Conservation (phyloP, 495 filamentous ascomycete species). For the Beverwykella pulmonaria region DNA sequence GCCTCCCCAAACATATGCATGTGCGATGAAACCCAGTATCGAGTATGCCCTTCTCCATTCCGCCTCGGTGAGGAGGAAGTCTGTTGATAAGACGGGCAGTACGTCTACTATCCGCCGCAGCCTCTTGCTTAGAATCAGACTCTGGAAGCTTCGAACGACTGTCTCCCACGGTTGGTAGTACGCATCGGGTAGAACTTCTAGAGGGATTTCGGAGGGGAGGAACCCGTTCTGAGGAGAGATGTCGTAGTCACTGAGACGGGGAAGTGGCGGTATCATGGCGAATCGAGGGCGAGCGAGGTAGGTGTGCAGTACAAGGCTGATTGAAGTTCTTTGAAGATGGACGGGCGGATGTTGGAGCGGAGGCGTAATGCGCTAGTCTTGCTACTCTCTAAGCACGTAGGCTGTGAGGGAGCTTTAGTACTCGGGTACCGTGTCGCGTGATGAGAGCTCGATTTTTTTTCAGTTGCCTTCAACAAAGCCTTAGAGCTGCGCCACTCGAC, state of each 20-base stretch:
- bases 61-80: conserved; percentile 72
- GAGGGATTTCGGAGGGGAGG: conserved; percentile 78
- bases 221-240: conserved; percentile 87
- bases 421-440: conserved; percentile 24
- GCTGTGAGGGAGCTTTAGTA: neutral
- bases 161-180: conserved; percentile 96
- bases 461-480: conserved; percentile 20
- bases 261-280: conserved; percentile 81
- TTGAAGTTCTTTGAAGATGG: neutral
- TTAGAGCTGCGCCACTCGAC: conserved; percentile 16
- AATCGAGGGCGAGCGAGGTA: neutral
- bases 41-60: conserved; percentile 94
- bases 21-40: conserved; percentile 82
- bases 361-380: neutral
- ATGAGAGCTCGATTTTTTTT: conserved; percentile 4
- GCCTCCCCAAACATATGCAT: conserved; percentile 95
- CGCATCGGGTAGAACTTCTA: conserved; percentile 75
- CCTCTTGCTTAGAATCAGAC: conserved; percentile 78
- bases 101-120: conserved; percentile 73
- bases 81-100: conserved; percentile 79
- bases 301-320: neutral
- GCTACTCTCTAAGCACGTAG: conserved; percentile 4
- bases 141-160: conserved; percentile 80
- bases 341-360: neutral
- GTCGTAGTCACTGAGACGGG: conserved; percentile 77